These are phyloP conservation scores for Coemansia linderi DNA, from an alignment of 371 early-diverging fungal genomes.

Conservation along the genomic window DNA sequence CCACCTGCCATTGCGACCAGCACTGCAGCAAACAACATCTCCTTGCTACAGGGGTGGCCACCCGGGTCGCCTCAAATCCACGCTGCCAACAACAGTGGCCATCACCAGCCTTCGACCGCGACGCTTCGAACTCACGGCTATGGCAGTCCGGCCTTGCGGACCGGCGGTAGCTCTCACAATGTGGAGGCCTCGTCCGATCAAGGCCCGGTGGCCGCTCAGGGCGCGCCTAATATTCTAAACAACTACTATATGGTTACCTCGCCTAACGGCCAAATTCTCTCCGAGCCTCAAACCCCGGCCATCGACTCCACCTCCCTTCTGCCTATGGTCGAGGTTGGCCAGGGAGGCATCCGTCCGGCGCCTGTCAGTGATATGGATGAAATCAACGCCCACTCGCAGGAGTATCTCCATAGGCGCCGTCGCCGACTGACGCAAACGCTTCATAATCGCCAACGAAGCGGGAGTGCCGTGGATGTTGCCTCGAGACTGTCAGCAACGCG, in stretches of 20 bases:
- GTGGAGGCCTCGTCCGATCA: background rate
- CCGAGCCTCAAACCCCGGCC: conserved; percentile 17
- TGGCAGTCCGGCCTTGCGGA: background rate
- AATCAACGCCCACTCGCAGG: conserved; percentile 46
- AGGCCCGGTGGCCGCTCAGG: background rate
- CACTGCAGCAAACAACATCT: background rate
- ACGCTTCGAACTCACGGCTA: background rate
- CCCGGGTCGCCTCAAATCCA: conserved; percentile 31
- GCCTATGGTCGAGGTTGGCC: conserved; percentile 43
- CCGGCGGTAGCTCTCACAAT: background rate
- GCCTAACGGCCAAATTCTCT: conserved; percentile 19
- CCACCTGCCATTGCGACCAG: conserved; percentile 3
- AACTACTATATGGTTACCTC: conserved; percentile 40
- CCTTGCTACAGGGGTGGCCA: conserved; percentile 19
- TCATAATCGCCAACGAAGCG: conserved; percentile 51
- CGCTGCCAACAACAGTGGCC: conserved; percentile 1
- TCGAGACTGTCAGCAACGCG: conserved; percentile 33
- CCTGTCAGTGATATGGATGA: conserved; percentile 40
- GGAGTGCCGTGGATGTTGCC: conserved; percentile 32
- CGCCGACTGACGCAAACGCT: conserved; percentile 48
- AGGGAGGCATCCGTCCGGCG: conserved; percentile 12
- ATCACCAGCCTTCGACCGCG: background rate
- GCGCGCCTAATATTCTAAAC: conserved; percentile 11
- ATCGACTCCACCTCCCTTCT: conserved; percentile 31
- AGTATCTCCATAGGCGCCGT: conserved; percentile 45